Conservation (phyloP, 306 rosid species). For the Inga laurina region DNA sequence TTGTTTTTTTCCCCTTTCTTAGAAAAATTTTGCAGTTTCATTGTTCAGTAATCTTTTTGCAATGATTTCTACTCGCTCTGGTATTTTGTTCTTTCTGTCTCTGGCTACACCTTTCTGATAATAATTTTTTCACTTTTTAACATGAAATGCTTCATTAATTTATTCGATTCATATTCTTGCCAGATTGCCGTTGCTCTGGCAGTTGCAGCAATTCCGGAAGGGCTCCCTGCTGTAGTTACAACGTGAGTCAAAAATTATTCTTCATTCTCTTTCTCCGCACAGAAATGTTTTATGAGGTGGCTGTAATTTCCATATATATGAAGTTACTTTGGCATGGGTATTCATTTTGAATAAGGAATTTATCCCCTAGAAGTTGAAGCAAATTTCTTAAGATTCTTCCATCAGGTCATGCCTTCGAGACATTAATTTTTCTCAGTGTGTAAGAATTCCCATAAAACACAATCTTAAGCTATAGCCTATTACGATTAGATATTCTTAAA, state of each 20-base stretch:
- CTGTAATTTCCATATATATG: constrained; percentile 18
- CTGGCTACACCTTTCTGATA: constrained; percentile 25
- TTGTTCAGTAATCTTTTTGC: constrained; percentile 19
- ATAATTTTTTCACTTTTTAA: constrained; percentile 27
- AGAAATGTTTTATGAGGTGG: constrained; percentile 1
- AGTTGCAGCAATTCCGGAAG: constrained; percentile 99
- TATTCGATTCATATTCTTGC: constrained; percentile 30
- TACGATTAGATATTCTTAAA: not conserved
- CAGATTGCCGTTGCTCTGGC: constrained; percentile 99
- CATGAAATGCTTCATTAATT: constrained; percentile 33
- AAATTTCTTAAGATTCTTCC: not conserved
- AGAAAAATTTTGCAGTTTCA: constrained; percentile 3
- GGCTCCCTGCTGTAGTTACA: constrained; percentile 98
- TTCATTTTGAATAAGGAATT: constrained; percentile 24
- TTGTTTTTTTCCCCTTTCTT: not conserved
- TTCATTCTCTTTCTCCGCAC: constrained; percentile 30
- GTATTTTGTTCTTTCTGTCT: constrained; percentile 16
- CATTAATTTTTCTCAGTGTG: constrained; percentile 24
- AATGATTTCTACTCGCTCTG: constrained; percentile 22
- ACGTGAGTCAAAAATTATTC: constrained; percentile 61
- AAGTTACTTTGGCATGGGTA: constrained; percentile 24
- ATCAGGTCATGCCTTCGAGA: constrained; percentile 11
- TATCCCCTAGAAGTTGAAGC: constrained; percentile 4
- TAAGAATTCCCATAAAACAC: constrained; percentile 3
- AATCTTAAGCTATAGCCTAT: not conserved